Conservation (phyloP, 805 yeast genomes). For the Danielia reshetovae region DNA sequence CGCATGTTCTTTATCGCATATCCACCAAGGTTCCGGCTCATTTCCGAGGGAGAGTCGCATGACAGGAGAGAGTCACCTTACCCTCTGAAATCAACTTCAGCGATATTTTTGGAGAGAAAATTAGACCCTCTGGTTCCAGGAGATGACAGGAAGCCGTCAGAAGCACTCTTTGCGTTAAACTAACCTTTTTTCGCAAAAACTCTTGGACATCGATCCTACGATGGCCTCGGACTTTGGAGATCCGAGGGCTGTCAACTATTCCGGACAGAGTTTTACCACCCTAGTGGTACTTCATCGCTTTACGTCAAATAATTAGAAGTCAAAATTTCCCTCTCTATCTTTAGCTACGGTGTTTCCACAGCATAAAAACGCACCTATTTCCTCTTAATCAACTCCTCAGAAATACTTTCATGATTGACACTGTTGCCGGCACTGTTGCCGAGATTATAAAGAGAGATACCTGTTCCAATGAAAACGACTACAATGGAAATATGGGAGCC, state of each 20-base stretch:
- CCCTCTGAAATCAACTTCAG: too few relatives aligned
- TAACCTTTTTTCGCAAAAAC: too few relatives aligned
- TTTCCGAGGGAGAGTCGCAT: too few relatives aligned
- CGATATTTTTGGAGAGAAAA: too few relatives aligned
- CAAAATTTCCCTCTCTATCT: not conserved
- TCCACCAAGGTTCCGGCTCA: too few relatives aligned
- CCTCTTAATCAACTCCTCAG: not conserved
- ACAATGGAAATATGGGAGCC: constrained; percentile 42
- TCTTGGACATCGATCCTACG: too few relatives aligned
- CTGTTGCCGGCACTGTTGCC: constrained; percentile 7
- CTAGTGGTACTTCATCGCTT: not conserved
- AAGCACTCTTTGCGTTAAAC: too few relatives aligned
- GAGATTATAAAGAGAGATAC: constrained; percentile 22
- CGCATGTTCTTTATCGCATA: too few relatives aligned
- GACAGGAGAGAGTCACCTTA: too few relatives aligned
- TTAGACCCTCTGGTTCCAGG: too few relatives aligned
- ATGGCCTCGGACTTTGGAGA: too few relatives aligned
- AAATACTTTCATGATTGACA: constrained; percentile 5
- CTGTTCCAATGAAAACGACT: constrained; percentile 43
- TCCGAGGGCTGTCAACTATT: not conserved
- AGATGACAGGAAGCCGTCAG: too few relatives aligned
- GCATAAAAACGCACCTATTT: not conserved
- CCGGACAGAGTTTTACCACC: not conserved
- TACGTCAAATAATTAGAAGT: not conserved
- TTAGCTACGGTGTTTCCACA: not conserved